Conservation (phyloP, 768 basidiomycete species). For the Filobasidium floriforme region DNA sequence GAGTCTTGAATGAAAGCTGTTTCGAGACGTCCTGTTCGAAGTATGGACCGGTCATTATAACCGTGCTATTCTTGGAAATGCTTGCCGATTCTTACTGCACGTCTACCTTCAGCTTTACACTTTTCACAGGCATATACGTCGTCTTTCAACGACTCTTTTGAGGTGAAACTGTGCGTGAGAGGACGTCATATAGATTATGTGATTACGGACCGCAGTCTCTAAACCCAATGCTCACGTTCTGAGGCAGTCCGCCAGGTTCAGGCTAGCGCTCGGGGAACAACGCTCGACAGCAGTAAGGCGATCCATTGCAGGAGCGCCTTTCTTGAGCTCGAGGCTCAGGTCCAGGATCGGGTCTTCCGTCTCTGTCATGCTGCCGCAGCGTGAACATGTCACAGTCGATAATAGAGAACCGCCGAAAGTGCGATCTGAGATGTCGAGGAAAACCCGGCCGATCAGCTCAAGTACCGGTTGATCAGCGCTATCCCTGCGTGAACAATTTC, state of each 20-base stretch:
- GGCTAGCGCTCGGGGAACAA: constrained; percentile 24
- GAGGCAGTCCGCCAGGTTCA: constrained; percentile 68
- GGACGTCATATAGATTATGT: not conserved
- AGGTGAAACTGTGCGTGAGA: constrained; percentile 59
- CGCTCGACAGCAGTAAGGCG: not conserved
- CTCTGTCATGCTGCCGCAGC: constrained; percentile 68
- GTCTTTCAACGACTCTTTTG: constrained; percentile 69
- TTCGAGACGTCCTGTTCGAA: constrained; percentile 55
- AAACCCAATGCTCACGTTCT: constrained; percentile 52
- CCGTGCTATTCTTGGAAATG: not conserved
- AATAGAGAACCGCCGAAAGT: constrained; percentile 81
- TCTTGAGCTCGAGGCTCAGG: constrained; percentile 72
- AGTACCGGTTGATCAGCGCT: too few species aligned
- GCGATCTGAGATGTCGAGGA: constrained; percentile 48
- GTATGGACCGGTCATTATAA: not conserved
- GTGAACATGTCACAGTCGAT: constrained; percentile 80
- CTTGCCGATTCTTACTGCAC: not conserved
- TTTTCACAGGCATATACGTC: constrained; percentile 78
- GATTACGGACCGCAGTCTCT: constrained; percentile 8
- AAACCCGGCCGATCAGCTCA: not conserved
- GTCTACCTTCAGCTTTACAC: constrained; percentile 51
- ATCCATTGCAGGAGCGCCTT: not conserved
- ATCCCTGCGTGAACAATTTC: constrained; percentile 15
- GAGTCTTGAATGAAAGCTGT: constrained; percentile 69
- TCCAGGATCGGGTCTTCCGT: constrained; percentile 86